Conservation (phyloP, 2,329 filamentous ascomycete species). For the Xylaria sp. region DNA sequence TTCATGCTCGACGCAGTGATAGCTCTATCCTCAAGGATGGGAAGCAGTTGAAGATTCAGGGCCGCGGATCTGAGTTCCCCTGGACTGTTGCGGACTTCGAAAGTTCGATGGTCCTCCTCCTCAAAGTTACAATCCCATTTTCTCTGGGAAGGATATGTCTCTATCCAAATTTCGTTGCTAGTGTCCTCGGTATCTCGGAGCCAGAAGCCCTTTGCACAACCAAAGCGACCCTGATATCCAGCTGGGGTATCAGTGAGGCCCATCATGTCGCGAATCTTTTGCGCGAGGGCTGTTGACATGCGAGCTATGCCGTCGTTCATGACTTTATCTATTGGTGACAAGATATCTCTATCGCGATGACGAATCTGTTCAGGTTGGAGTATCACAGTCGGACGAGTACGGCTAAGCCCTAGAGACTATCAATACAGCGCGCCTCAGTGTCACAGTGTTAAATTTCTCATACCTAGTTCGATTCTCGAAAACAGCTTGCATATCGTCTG, state of each 20-base stretch:
- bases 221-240: slow-evolving; percentile 72
- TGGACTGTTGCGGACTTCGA: slow-evolving; percentile 65
- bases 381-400: slow-evolving; percentile 52
- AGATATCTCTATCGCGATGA: slow-evolving; percentile 45
- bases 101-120: slow-evolving; percentile 61
- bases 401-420: slow-evolving; percentile 55
- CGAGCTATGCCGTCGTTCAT: slow-evolving; percentile 72
- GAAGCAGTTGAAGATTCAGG: slow-evolving; percentile 72
- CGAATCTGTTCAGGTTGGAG: slow-evolving; percentile 55
- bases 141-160: slow-evolving; percentile 68
- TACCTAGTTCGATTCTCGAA: slow-evolving; percentile 61
- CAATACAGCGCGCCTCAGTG: background rate
- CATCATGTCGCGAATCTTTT: slow-evolving; percentile 55
- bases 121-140: slow-evolving; percentile 66
- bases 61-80: slow-evolving; percentile 55
- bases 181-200: slow-evolving; percentile 60
- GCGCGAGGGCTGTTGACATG: slow-evolving; percentile 67
- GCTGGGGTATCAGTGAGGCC: slow-evolving; percentile 62
- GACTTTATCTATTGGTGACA: slow-evolving; percentile 48
- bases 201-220: slow-evolving; percentile 79
- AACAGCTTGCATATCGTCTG: slow-evolving; percentile 63
- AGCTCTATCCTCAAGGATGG: slow-evolving; percentile 68
- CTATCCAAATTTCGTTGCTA: slow-evolving; percentile 64
- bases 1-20: slow-evolving; percentile 52
- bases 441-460: background rate